Evolutionary conservation across 2,329 filamentous ascomycete species (phyloP), one percentile per base, ranked within the genome.

Genomic region (Ophiocordyceps unilateralis): DNA sequence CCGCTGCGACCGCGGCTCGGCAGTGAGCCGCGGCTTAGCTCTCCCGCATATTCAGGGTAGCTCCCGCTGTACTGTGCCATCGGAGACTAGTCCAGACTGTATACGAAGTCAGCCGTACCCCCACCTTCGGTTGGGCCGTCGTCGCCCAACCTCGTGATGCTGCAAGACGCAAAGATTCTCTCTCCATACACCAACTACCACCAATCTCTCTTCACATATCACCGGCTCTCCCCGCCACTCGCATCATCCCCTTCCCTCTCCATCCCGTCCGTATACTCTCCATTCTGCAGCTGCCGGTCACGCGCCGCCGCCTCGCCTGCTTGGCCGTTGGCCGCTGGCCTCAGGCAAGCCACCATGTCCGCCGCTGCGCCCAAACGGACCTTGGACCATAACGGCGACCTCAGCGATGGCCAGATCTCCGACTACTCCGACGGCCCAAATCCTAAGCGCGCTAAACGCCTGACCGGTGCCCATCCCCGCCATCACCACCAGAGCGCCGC

Each of bases 401-500:
- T 19, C 39, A 6, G 21, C 15, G 22, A 40, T 19, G 21, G 17
- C 22, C 14, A 21, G 15, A 30, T 44, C 5, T 48, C 46, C 15
- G 53, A 54, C 20, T 51, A 17, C 21, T 38, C 40, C 11, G 30
- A 39, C 11, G 32, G 52, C n/a, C 45, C 51, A 1, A 55, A 54
- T 38, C 42, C 51, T 39, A 56, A 57, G 45, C 53, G 53, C 41
- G 44, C 51, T 26, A 55, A 48, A 47, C 47, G 47, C 36, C 47
- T 49, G 21, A 47, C 44, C 6, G 48, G 48, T 12, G 47, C 52
- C 30, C 64, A 58, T 51, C 46, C 58, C 44, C 60, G 59, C 46
- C 60, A 65, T 48, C 60, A 64, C 42, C 60, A 65, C 43, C 59
- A 66, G 45, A 61, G 65, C 48, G 62, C 64, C 5, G 60, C 63